Base-by-base conservation (phyloP, 768 basidiomycete species). In the Amanita phalloides region DNA sequence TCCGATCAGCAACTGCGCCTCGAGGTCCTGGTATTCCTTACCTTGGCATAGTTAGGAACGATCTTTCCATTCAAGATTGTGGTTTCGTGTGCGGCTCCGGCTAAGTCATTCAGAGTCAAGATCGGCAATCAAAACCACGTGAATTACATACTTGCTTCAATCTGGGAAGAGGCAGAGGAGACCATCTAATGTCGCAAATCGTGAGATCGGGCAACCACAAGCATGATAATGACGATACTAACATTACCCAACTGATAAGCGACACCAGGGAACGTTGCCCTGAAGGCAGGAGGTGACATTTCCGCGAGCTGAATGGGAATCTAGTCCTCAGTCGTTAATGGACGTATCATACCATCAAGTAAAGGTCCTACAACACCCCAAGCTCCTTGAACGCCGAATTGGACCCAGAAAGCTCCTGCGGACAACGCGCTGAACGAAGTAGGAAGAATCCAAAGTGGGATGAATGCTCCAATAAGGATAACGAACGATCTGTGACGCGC, bases 311-410 rank as follows among this genome's bases (percentile, higher is more conserved):
- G 86, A 58, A 91, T 85, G 1, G 90, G 90, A 51, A 76, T 72
- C 73, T 74, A 25, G 13, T 25, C 11, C n/a, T 3, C 9, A 45
- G 5, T n/a, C 11, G 26, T 74, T 72, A 4, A 72, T 1, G 72
- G 73, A 52, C 74, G 62, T 61, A 17, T 17, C 20, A 7, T 8
- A 35, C 9, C 20, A 67, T 68, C 38, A 77, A 69, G 57, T 71
- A 75, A 56, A 74, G 71, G 10, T 63, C 84, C 57, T 61, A 90
- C 86, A 9, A 90, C 83, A 58, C 89, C 89, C 87, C 88, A 91
- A 35, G 89, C 90, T 1, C 90, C 90, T 63, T 95, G 92, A 0
- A 94, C 88, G 47, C 88, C 89, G 57, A 89, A 79, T 60, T 93
- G 90, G 13, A 91, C 71, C 58, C 78, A 90, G 68, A 94, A 95